These are phyloP conservation scores for Bidens hawaiensis DNA, from an alignment of 140 eudicot species.

Conservation along the genomic window DNA sequence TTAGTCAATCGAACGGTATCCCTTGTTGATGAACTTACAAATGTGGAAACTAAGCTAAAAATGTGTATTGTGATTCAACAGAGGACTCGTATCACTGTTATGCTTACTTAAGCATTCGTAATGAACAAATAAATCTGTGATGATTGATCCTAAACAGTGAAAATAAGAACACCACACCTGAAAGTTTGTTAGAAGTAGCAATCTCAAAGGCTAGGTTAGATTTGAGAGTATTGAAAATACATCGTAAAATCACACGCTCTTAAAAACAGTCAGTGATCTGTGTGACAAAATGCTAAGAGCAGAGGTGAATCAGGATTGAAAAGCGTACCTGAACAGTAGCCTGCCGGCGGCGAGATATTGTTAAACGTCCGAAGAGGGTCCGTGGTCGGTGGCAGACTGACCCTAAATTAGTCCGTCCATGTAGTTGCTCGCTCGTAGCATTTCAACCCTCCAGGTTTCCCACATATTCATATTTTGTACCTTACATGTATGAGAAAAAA, in stretches of 20 bases:
- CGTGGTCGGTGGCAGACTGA: conserved; percentile 17
- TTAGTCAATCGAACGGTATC: too few relatives aligned
- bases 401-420: conserved; percentile 6
- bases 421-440: not conserved
- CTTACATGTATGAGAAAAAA: too few relatives aligned
- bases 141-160: not conserved
- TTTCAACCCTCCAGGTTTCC: not conserved
- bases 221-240: not conserved
- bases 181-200: too few relatives aligned
- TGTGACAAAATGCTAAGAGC: not conserved
- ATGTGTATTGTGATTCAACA: too few relatives aligned
- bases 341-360: conserved; percentile 17
- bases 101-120: not conserved
- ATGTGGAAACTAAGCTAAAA: not conserved
- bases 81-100: not conserved
- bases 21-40: too few relatives aligned
- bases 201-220: too few relatives aligned
- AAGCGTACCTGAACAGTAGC: conserved; percentile 13
- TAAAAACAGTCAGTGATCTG: not conserved
- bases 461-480: not conserved
- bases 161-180: too few relatives aligned
- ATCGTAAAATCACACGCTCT: not conserved
- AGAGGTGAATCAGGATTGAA: not conserved
- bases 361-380: not conserved
- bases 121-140: not conserved